Conservation (phyloP, 192 early-diverging fungal genomes). For the Coemansia reversa region DNA sequence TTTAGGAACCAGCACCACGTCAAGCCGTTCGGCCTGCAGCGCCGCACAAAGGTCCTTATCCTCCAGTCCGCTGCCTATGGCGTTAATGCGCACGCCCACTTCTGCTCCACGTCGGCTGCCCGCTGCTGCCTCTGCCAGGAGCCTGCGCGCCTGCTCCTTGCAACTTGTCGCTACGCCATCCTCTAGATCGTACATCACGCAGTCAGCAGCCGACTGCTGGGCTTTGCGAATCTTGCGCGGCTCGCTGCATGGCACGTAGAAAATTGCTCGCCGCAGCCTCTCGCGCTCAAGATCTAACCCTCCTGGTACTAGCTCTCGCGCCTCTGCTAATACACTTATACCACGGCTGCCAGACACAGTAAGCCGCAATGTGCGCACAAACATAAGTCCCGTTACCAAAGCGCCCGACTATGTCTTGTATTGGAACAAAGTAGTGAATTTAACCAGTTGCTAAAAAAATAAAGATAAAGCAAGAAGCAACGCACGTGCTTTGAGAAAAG, state of each 20-base stretch:
- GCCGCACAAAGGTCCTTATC: slow-evolving; percentile 77
- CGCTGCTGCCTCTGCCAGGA: slow-evolving; percentile 69
- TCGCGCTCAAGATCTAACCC: slow-evolving; percentile 18
- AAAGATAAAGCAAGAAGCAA: too few species aligned
- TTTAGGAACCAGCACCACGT: slow-evolving; percentile 86
- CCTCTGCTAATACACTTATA: neutral
- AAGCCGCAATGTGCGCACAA: slow-evolving; percentile 1
- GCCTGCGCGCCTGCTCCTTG: slow-evolving; percentile 74
- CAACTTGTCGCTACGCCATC: slow-evolving; percentile 83
- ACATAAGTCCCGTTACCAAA: too few species aligned
- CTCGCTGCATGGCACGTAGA: slow-evolving; percentile 81
- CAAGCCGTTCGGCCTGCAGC: slow-evolving; percentile 62
- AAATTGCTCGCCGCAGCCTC: slow-evolving; percentile 38
- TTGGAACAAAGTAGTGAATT: too few species aligned
- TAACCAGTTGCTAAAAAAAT: too few species aligned
- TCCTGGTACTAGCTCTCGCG: slow-evolving; percentile 32
- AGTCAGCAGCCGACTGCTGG: slow-evolving; percentile 67
- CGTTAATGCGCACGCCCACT: slow-evolving; percentile 89
- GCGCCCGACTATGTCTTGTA: too few species aligned
- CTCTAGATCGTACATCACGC: slow-evolving; percentile 89
- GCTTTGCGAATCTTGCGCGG: slow-evolving; percentile 85
- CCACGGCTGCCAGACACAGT: neutral
- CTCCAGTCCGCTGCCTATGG: slow-evolving; percentile 74
- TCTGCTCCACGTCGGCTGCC: slow-evolving; percentile 52
- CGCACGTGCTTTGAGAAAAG: too few species aligned